Conservation (phyloP, 306 rosid genomes). For the Prinsepia uniflora region DNA sequence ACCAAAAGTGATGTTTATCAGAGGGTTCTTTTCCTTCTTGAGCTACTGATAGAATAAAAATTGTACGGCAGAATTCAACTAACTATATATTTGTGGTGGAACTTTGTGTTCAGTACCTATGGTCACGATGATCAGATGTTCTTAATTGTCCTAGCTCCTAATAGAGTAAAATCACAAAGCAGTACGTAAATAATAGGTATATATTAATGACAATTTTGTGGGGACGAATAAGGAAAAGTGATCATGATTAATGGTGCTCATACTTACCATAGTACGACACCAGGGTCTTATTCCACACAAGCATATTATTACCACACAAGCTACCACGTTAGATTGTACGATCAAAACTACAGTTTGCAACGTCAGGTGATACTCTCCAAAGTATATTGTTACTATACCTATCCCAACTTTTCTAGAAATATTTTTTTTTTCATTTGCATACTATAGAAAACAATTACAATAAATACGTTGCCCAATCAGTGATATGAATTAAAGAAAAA, state of each 20-base stretch:
- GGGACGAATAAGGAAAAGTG: neutral
- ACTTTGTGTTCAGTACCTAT: neutral
- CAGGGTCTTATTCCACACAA: neutral
- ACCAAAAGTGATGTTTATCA: slow-evolving; percentile 3
- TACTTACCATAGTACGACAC: neutral
- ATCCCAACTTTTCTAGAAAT: neutral
- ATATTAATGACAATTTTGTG: neutral
- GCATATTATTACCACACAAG: neutral
- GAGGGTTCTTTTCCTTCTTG: neutral
- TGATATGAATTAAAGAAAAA: slow-evolving; percentile 1
- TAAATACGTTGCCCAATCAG: neutral
- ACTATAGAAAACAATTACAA: neutral
- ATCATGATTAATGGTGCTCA: slow-evolving; percentile 1
- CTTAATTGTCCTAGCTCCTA: neutral
- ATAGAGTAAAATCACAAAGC: neutral
- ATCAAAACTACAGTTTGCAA: too few relatives aligned
- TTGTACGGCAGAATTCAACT: neutral
- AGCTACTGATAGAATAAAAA: neutral
- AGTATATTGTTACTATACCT: neutral
- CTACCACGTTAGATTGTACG: neutral
- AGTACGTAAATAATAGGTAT: neutral
- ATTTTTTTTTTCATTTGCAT: neutral
- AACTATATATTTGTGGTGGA: neutral
- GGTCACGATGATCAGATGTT: neutral
- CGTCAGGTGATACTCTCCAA: too few relatives aligned